phyloP scores from a whole-genome alignment of 495 filamentous ascomycete species.

The Neurospora sp. region DNA sequence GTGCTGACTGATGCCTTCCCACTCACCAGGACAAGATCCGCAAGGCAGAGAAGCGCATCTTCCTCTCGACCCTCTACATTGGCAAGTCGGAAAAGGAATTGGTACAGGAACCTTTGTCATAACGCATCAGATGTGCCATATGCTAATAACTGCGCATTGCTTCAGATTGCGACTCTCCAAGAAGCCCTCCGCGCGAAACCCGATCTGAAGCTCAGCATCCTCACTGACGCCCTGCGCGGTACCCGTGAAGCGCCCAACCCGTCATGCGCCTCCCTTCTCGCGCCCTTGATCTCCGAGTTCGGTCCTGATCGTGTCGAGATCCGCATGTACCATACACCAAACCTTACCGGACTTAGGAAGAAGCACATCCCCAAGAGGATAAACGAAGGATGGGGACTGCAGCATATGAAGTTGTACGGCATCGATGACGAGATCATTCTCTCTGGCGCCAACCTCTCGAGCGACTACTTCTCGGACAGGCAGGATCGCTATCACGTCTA shows the following conservation, averaged over 20 bases:
- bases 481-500: slow-evolving; percentile 94
- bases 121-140: not conserved
- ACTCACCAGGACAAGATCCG: slow-evolving; percentile 60
- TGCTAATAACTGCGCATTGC: slow-evolving; percentile 1
- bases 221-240: slow-evolving; percentile 87
- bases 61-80: slow-evolving; percentile 90
- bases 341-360: slow-evolving; percentile 80
- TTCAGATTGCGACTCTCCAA: slow-evolving; percentile 65
- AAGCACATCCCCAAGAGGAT: slow-evolving; percentile 73
- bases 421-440: slow-evolving; percentile 93
- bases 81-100: slow-evolving; percentile 89
- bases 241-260: slow-evolving; percentile 82
- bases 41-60: slow-evolving; percentile 68
- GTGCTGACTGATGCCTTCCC: slow-evolving; percentile 1
- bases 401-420: slow-evolving; percentile 99
- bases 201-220: slow-evolving; percentile 71
- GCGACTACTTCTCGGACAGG: slow-evolving; percentile 92
- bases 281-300: slow-evolving; percentile 70
- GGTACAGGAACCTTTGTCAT: slow-evolving; percentile 26
- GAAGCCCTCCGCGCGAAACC: slow-evolving; percentile 64
- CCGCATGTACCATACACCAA: slow-evolving; percentile 96
- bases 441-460: slow-evolving; percentile 87
- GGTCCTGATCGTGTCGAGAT: slow-evolving; percentile 82
- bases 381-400: slow-evolving; percentile 96
- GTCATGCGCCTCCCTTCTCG: slow-evolving; percentile 83